A percentile compares a stretch with the other conserved stretches of the same genome.
These are phyloP conservation scores for Scheffersomyces parashehatae DNA, from an alignment of 1,139 yeast species.

Conservation along the genomic window DNA sequence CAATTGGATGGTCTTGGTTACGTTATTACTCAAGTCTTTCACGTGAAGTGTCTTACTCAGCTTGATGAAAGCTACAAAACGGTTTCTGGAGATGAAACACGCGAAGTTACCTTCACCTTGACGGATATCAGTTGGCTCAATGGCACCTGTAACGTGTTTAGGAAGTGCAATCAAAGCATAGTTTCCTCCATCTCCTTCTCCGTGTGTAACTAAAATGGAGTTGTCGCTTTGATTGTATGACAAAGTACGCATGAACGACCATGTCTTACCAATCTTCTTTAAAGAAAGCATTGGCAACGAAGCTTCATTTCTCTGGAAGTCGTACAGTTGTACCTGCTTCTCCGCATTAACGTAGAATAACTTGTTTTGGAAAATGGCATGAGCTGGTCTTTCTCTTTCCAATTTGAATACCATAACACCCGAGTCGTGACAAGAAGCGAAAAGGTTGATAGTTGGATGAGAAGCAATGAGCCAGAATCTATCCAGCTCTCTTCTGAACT, in stretches of 20 bases:
- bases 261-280: conserved; percentile 80
- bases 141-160: conserved; percentile 86
- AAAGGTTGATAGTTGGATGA: conserved; percentile 87
- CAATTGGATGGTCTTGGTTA: conserved; percentile 77
- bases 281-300: conserved; percentile 80
- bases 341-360: conserved; percentile 79
- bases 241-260: conserved; percentile 82
- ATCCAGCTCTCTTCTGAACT: conserved; percentile 91
- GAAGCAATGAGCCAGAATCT: conserved; percentile 91
- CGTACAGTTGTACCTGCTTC: conserved; percentile 81
- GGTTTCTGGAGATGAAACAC: conserved; percentile 86
- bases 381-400: conserved; percentile 97
- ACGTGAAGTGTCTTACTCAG: conserved; percentile 69
- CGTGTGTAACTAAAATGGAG: conserved; percentile 80
- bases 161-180: conserved; percentile 82
- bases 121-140: conserved; percentile 78
- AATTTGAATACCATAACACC: conserved; percentile 98
- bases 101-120: conserved; percentile 88
- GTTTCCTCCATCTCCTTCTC: conserved; percentile 59
- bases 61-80: conserved; percentile 82
- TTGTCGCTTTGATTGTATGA: conserved; percentile 93
- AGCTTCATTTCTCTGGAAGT: conserved; percentile 59
- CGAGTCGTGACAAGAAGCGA: conserved; percentile 95
- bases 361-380: conserved; percentile 66
- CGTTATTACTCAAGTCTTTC: conserved; percentile 77